Percentiles rank a stretch among this genome's conserved stretches.
Conservation (phyloP, 441 rosid genomes). For the Populus hybrid region DNA sequence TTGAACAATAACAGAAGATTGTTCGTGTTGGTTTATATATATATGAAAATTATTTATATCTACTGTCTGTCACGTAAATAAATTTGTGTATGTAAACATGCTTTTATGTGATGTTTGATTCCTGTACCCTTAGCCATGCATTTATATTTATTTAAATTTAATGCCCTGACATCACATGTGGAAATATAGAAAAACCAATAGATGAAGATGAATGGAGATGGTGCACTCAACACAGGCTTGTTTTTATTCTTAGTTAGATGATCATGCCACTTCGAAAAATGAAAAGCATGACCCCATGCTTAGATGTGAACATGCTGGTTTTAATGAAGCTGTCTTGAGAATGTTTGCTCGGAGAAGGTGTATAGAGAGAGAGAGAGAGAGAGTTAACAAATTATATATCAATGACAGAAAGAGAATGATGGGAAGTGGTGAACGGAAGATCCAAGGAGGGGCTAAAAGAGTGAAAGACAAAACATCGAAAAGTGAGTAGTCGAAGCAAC, state of each 20-base stretch:
- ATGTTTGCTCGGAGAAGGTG: not conserved
- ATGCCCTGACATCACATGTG: not conserved
- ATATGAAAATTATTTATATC: no score
- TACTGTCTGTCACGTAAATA: no score
- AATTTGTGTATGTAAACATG: not conserved
- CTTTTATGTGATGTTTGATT: not conserved
- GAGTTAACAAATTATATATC: conserved; percentile 5
- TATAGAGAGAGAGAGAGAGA: no score
- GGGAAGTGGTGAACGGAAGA: conserved; percentile 26
- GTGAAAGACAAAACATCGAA: conserved; percentile 28
- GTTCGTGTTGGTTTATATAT: not conserved
- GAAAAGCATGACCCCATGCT: not conserved
- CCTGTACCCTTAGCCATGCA: not conserved
- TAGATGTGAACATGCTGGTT: conserved; percentile 14
- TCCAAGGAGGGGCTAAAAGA: conserved; percentile 28
- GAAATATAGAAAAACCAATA: not conserved
- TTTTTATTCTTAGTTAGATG: not conserved
- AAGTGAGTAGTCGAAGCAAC: not conserved
- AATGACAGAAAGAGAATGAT: conserved; percentile 28
- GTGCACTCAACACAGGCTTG: not conserved
- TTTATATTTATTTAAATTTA: not conserved
- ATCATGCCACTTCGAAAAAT: not conserved
- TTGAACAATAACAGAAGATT: not conserved
- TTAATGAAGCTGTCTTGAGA: conserved; percentile 14
- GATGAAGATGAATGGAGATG: not conserved